Conservation (phyloP, 208 protist species). For the Phytomonas sp. region DNA sequence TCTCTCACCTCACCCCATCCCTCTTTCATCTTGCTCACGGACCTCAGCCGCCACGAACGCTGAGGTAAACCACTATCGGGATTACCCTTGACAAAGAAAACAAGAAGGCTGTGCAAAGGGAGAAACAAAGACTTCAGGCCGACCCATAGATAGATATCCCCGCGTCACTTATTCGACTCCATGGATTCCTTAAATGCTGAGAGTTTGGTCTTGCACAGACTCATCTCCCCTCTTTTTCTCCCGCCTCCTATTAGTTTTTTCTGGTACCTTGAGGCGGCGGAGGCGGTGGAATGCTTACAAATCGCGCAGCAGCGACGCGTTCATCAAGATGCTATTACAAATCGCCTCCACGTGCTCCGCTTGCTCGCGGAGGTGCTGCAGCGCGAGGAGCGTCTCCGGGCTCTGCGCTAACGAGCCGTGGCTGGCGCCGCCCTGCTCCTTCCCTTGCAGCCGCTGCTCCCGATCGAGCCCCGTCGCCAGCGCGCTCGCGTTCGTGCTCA, state of each 20-base stretch:
- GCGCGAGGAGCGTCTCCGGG: constrained; percentile 37
- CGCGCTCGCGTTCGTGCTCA: constrained; percentile 30
- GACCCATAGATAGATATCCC: background rate
- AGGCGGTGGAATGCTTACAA: constrained; percentile 11
- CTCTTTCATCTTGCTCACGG: background rate
- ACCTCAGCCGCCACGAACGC: background rate
- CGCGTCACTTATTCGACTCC: no score
- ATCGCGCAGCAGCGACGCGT: constrained; percentile 21
- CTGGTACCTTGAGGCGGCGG: no score
- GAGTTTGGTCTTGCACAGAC: no score
- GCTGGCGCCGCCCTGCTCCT: constrained; percentile 20
- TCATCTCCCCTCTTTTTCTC: background rate
- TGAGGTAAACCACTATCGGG: background rate
- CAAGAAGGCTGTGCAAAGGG: constrained; percentile 5
- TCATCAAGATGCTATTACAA: constrained; percentile 39
- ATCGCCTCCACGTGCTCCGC: constrained; percentile 55
- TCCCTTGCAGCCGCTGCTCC: constrained; percentile 21
- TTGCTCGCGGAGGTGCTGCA: constrained; percentile 52
- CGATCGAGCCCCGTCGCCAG: constrained; percentile 26
- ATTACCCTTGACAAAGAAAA: background rate
- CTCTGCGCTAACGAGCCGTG: constrained; percentile 32
- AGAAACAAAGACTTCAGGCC: constrained; percentile 4
- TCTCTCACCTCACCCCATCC: no score
- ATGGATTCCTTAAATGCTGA: no score
- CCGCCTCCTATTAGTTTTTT: background rate